Evolutionary conservation across 345 rosid genomes (phyloP).

Genomic region (Brassica nigra): DNA sequence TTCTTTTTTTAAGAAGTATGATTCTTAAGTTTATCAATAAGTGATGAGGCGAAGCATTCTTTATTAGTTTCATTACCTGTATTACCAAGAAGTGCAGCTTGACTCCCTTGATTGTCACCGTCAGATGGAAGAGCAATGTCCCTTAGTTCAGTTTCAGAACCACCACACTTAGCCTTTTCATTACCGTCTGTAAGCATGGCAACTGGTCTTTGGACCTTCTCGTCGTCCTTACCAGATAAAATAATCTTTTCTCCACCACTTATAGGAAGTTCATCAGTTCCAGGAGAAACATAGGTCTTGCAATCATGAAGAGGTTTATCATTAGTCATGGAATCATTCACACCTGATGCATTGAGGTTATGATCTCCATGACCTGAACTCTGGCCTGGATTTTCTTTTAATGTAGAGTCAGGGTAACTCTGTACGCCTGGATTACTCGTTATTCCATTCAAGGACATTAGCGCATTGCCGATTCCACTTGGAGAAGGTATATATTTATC

Average conservation of each 20-base stretch:
- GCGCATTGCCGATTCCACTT: conserved; percentile 13
- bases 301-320: conserved; percentile 35
- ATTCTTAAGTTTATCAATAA: conserved; percentile 27
- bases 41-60: conserved; percentile 29
- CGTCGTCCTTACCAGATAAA: conserved; percentile 62
- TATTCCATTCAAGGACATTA: conserved; percentile 37
- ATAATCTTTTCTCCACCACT: conserved; percentile 64
- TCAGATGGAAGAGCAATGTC: conserved; percentile 31
- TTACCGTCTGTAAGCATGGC: conserved; percentile 34
- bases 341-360: conserved; percentile 39
- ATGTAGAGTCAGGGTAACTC: conserved; percentile 23
- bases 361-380: conserved; percentile 33
- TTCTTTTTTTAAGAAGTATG: no score
- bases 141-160: conserved; percentile 33
- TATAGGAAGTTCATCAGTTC: conserved; percentile 45
- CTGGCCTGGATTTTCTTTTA: conserved; percentile 19
- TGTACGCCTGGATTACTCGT: conserved; percentile 17
- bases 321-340: conserved; percentile 34
- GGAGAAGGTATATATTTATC: conserved; percentile 24
- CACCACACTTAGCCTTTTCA: conserved; percentile 27
- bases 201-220: conserved; percentile 58
- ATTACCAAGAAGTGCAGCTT: conserved; percentile 39
- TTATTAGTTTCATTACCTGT: conserved; percentile 26
- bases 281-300: conserved; percentile 37
- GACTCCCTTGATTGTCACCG: conserved; percentile 29